phyloP scores from a whole-genome alignment of 1,139 yeast genomes.

The Hansenula sp. region DNA sequence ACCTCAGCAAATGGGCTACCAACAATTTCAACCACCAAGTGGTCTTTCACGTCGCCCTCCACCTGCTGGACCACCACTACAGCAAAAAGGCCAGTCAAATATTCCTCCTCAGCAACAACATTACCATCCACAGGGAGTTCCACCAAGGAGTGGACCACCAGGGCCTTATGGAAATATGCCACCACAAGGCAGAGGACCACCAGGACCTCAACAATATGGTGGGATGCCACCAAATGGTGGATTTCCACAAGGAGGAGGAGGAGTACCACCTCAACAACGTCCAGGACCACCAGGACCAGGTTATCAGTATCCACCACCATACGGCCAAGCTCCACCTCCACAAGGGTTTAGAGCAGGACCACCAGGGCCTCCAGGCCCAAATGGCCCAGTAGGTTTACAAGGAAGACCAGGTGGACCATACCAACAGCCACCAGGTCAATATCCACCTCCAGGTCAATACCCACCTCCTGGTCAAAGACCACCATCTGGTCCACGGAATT shows the following conservation, averaged over 20 bases:
- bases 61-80: neutral
- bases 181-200: neutral
- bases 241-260: neutral
- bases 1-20: neutral
- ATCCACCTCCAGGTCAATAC: constrained; percentile 1
- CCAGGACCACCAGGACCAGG: neutral
- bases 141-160: neutral
- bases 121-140: neutral
- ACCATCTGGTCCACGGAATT: neutral
- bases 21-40: neutral
- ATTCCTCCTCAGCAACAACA: neutral
- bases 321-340: neutral
- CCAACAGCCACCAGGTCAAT: no score
- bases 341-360: neutral
- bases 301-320: neutral
- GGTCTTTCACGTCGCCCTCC: neutral
- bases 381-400: neutral
- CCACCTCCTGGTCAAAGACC: constrained; percentile 2
- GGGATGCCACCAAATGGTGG: constrained; percentile 1
- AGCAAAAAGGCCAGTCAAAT: neutral
- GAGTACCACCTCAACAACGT: neutral
- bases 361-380: neutral
- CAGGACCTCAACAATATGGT: neutral
- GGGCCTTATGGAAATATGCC: constrained; percentile 1
- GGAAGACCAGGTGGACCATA: neutral